Base-by-base conservation (phyloP, 2,329 filamentous ascomycete species). In the Calonectria pteridis region DNA sequence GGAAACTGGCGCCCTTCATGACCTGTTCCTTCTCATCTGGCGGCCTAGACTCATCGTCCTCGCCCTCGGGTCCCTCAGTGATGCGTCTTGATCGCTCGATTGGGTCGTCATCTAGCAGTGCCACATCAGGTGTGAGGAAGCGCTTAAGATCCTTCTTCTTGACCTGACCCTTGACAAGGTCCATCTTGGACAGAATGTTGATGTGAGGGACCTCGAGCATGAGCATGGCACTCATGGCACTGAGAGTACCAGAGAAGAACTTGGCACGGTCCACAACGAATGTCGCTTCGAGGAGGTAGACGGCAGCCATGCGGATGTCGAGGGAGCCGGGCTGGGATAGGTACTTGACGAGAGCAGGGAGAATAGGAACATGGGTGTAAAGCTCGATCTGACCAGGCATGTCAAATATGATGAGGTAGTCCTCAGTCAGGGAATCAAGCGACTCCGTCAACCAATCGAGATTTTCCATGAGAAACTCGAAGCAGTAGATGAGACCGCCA, bases 321-420 rank as follows among this genome's bases (percentile, higher is more conserved):
- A 98, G 89, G 26, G 93, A 91, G 11, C 96, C 96, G 14, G 92
- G 88, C 75, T 94, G 91, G 51, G 93, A 95, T 66, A 98, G 89
- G 83, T 95, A 95, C 81, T 93, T 93, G 77, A 96, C 93, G 62
- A 99, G 91, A 26, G 92, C 91, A 1, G 97, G 97, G 37, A 99
- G 88, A 77, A 99, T 94, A 49, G 97, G 97, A 40, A 98, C 94
- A 84, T 99, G 97, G 3, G 96, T 98, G 87, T 98, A 99, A 18
- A 99, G 91, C 86, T 99, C 97, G 84, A 99, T 98, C 87, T 99
- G 97, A 71, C 97, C 97, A 0, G 97, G 97, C 94, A 98, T 98
- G 86, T 99, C 97, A 86, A 99, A 95, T 76, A 99, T 94, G 84
- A 98, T 98, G 76, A 99, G 91, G 84, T 98, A 98, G 81, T 98